Base-by-base conservation (phyloP, 352 stramenopile species). In the Phytophthora podocarpi region DNA sequence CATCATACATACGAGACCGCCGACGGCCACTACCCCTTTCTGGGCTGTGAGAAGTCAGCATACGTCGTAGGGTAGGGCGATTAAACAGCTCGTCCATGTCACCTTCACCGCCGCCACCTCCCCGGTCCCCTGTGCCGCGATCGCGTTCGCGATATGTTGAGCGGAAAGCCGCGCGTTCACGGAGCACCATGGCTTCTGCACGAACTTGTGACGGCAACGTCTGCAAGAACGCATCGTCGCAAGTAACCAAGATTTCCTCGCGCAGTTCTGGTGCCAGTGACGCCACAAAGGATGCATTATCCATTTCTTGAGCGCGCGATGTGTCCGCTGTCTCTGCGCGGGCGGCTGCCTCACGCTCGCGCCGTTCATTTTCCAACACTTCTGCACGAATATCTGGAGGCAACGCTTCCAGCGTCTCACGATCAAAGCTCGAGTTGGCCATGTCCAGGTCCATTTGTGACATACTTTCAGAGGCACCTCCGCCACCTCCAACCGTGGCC, bases 281-380 rank as follows among this genome's bases (percentile, higher is more conserved):
- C 5, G 97, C 96, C 8, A 99, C 82, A 75, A 99, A 99, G 9
- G 93, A 98, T 26, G 96, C 96, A 75, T 98, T 99, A 71, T 99
- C 97, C 96, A 99, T 99, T 45, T 99, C 96, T 76, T 99, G 89
- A 18, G 97, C 97, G 39, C 96, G 93, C 13, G 95, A 97, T 5
- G 97, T 96, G 73, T 99, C 97, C 12, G 86, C 80, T 26, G 68
- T 74, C 13, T 89, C 78, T 12, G 84, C 75, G 27, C 85, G 78
- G 36, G 85, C 76, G 51, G 80, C 67, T 56, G 83, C 72, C 72
- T 95, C 83, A 18, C 96, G 81, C 68, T 99, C 93, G 13, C 92
- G 90, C 20, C 96, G 89, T 59, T 99, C 97, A 69, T 99, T 97
- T 54, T 97, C 95, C 13, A 99, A 86, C 12, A 99, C 89, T 76